Evolutionary conservation across 2,329 filamentous ascomycete species (phyloP), one percentile per base, ranked within the genome.

Genomic region (Phaeosphaeriaceae sp.): DNA sequence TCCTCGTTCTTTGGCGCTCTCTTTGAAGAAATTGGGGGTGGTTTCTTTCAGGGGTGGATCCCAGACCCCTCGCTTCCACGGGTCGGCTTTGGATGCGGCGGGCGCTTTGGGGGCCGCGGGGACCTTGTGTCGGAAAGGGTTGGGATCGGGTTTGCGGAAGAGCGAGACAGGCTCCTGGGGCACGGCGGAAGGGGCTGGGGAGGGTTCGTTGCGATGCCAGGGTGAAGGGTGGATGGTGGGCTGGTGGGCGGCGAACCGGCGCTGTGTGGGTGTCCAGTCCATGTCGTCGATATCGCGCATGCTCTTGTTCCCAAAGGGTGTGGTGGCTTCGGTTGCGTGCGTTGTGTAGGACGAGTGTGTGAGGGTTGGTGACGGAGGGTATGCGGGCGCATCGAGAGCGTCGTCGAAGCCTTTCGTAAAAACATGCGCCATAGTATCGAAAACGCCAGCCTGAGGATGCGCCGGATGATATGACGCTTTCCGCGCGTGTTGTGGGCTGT

Each of bases 31-130:
- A 55, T 83, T 83, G 24, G 83, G 78, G 60, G 83, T 81, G 71
- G 82, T 66, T 74, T 85, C 68, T 71, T 81, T 79, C 24, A 89
- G 78, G 1, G 84, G 77, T 0, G 87, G 84, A 35, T 83, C 80
- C 70, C 70, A 74, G 22, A 69, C 59, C 8, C 58, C 56, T 0
- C 64, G 63, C 59, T 85, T 86, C 4, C 85, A 84, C 1, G 89
- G 88, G 59, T 90, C 91, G 30, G 86, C 83, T 7, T 88, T 75
- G 46, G 83, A 82, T 43, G 88, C 85, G 1, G 89, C 88, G 22
- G 89, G 88, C n/a, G 84, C 85, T 15, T 84, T 86, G 15, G 91
- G 91, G 1, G 89, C 89, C 0, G 88, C 83, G 3, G 91, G 91
- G 2, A 93, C 84, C 58, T 85, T 88, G 77, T 88, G 90, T 82